Evolutionary conservation across 2,329 filamentous ascomycete species (phyloP).

Genomic region (Penicillium corylophilum): DNA sequence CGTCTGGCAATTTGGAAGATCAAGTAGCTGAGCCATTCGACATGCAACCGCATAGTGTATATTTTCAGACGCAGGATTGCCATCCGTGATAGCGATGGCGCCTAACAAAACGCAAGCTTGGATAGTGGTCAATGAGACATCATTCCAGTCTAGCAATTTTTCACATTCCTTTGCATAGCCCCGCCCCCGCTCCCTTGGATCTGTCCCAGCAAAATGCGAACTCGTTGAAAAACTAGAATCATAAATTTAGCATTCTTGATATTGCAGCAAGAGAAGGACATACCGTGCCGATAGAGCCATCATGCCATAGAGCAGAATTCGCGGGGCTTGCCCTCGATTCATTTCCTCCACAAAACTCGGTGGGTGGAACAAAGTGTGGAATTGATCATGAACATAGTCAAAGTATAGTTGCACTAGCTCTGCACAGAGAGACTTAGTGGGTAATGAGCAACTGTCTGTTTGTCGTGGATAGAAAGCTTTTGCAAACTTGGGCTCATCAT

Average conservation of each 20-base stretch:
- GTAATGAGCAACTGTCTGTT: background rate
- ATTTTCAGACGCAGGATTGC: conserved; percentile 32
- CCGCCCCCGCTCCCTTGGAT: conserved; percentile 17
- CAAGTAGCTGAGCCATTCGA: conserved; percentile 38
- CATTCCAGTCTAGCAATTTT: conserved; percentile 32
- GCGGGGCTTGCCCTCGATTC: conserved; percentile 4
- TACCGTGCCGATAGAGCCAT: conserved; percentile 20
- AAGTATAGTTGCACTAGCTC: conserved; percentile 19
- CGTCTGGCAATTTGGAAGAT: conserved; percentile 35
- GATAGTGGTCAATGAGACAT: conserved; percentile 39
- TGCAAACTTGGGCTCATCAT: background rate
- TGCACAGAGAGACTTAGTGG: conserved; percentile 5
- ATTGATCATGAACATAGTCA: conserved; percentile 21
- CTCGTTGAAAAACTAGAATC: conserved; percentile 12
- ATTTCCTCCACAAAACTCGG: conserved; percentile 16
- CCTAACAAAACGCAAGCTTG: conserved; percentile 45
- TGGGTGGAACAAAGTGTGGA: conserved; percentile 17
- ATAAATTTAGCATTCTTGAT: background rate
- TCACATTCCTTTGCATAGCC: conserved; percentile 15
- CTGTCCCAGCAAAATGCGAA: conserved; percentile 2
- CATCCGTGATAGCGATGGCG: conserved; percentile 37
- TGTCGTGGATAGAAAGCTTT: background rate
- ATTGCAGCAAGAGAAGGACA: background rate
- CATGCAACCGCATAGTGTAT: conserved; percentile 42
- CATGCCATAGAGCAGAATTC: conserved; percentile 16